These are phyloP conservation scores for Pseudogymnoascus sp. DNA, from an alignment of 2,329 filamentous ascomycete species.

Conservation along the genomic window DNA sequence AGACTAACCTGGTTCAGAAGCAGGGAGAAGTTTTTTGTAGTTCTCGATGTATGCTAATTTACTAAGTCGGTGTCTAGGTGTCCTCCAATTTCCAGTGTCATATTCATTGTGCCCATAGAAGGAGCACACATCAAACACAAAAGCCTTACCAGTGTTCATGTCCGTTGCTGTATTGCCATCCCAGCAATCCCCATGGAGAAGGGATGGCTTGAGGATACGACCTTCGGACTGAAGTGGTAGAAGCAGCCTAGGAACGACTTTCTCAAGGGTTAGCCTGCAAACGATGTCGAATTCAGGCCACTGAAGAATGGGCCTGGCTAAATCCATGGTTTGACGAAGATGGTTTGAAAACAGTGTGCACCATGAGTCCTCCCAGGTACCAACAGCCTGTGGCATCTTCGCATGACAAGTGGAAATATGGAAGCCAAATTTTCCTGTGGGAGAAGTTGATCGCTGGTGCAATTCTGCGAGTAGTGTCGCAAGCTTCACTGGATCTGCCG, in stretches of 20 bases:
- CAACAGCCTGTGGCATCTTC: constrained; percentile 19
- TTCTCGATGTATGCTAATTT: background rate
- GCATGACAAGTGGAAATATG: constrained; percentile 24
- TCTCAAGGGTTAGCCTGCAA: background rate
- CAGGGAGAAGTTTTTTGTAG: background rate
- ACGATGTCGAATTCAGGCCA: constrained; percentile 20
- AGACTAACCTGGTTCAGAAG: background rate
- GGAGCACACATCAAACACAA: constrained; percentile 12
- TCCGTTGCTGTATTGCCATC: constrained; percentile 14
- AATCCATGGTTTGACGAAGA: background rate
- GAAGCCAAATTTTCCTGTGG: constrained; percentile 27
- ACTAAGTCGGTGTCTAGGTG: background rate
- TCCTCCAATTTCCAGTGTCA: constrained; percentile 17
- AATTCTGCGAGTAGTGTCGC: constrained; percentile 20
- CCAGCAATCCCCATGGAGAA: constrained; percentile 18
- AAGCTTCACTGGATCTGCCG: constrained; percentile 21
- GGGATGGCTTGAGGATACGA: constrained; percentile 12
- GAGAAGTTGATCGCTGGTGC: constrained; percentile 19
- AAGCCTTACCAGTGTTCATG: constrained; percentile 10
- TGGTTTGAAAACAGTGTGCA: background rate
- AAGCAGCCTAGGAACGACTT: constrained; percentile 11
- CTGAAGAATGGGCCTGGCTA: background rate
- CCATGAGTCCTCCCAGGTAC: background rate
- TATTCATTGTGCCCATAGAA: constrained; percentile 17
- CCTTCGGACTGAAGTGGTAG: constrained; percentile 10